These are phyloP conservation scores for Diphasiastrum complanatum DNA, from an alignment of 83 land plant species.

Conservation along the genomic window DNA sequence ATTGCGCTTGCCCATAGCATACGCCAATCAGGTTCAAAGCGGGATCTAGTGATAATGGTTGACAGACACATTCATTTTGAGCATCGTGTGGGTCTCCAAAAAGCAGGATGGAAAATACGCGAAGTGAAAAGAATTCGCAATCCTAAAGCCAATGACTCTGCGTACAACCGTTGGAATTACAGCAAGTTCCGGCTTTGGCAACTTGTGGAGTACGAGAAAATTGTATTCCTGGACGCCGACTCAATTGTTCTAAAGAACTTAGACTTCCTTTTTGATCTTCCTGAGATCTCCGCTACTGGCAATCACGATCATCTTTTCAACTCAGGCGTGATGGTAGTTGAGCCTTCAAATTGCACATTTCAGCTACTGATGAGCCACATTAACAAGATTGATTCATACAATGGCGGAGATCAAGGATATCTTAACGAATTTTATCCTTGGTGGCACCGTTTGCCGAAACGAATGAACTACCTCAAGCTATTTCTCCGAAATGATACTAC, in stretches of 20 bases:
- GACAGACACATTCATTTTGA: conserved; percentile 42
- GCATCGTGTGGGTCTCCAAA: conserved; percentile 51
- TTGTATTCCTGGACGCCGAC: conserved; percentile 8
- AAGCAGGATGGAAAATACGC: conserved; percentile 29
- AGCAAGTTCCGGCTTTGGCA: conserved; percentile 50
- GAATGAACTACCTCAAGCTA: conserved; percentile 45
- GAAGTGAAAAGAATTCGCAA: conserved; percentile 29
- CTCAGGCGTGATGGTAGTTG: conserved; percentile 62
- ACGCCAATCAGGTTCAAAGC: conserved; percentile 55
- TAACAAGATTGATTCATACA: conserved; percentile 35
- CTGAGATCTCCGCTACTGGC: conserved; percentile 48
- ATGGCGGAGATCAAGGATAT: conserved; percentile 74
- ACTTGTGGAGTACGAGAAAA: conserved; percentile 36
- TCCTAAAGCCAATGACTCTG: conserved; percentile 34
- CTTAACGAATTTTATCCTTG: conserved; percentile 59
- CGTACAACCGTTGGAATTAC: conserved; percentile 50
- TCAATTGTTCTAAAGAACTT: conserved; percentile 41
- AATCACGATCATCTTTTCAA: conserved; percentile 47
- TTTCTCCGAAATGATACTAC: conserved; percentile 12
- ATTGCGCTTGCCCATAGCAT: conserved; percentile 72
- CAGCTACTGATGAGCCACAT: conserved; percentile 35
- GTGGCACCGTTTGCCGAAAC: conserved; percentile 57
- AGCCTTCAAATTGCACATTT: conserved; percentile 55
- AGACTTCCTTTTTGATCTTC: conserved; percentile 42
- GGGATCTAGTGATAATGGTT: conserved; percentile 66